Percentiles rank a stretch among this genome's conserved stretches.
These are phyloP conservation scores for Geotrichum histeridarum DNA, from an alignment of 1,139 yeast species.

Conservation along the genomic window DNA sequence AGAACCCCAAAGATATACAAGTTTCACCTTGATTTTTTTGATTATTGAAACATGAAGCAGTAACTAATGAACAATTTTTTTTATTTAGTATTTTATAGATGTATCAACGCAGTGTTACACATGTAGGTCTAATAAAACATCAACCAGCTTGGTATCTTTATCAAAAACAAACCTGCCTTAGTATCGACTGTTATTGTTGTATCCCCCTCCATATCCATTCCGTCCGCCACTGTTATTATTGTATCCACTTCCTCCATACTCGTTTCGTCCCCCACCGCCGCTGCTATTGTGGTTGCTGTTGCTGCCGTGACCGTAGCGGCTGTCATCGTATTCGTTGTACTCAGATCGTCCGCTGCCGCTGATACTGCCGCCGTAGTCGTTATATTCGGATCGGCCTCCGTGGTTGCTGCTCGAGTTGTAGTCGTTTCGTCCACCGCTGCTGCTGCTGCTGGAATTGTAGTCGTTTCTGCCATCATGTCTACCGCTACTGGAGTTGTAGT, in stretches of 20 bases:
- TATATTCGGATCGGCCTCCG: background rate
- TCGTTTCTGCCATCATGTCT: background rate
- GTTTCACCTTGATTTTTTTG: no score
- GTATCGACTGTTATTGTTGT: no score
- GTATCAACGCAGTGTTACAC: no score
- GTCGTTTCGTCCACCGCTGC: background rate
- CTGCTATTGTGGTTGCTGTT: background rate
- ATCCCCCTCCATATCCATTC: background rate
- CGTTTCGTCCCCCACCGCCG: background rate
- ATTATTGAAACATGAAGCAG: no score
- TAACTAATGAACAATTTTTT: no score
- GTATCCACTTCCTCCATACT: background rate
- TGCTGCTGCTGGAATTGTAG: background rate
- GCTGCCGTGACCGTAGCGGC: background rate
- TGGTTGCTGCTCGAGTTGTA: background rate
- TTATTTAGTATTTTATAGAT: no score
- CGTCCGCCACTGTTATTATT: background rate
- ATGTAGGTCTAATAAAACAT: no score
- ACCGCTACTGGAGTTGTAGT: background rate
- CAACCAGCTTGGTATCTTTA: no score
- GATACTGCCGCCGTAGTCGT: background rate
- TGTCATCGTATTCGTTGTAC: background rate
- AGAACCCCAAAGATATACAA: no score
- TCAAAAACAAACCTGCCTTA: no score
- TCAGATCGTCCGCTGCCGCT: no score